Evolutionary conservation across 2,329 filamentous ascomycete genomes (phyloP).

Genomic region (Hymenoscyphus albidus): DNA sequence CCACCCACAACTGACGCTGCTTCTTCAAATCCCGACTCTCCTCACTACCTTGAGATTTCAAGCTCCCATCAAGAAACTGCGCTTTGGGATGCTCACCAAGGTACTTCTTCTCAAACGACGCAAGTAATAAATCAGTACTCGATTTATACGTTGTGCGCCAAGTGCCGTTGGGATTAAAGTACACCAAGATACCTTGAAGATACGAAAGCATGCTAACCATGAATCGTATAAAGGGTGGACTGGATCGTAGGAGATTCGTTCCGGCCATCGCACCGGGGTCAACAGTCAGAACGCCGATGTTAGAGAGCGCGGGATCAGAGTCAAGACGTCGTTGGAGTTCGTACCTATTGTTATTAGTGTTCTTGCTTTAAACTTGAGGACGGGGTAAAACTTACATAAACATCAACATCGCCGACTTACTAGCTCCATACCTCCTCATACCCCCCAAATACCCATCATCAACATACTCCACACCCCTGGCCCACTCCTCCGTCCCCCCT

Average conservation of each 20-base stretch:
- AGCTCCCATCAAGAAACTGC: constrained; percentile 37
- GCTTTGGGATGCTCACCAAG: constrained; percentile 21
- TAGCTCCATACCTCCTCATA: constrained; percentile 16
- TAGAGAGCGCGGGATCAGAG: constrained; percentile 24
- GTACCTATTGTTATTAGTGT: constrained; percentile 8
- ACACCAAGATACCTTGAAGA: constrained; percentile 24
- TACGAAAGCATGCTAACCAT: constrained; percentile 24
- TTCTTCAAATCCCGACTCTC: constrained; percentile 35
- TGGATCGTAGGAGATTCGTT: constrained; percentile 27
- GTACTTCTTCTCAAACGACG: constrained; percentile 31
- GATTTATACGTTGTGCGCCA: constrained; percentile 36
- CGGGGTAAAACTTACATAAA: constrained; percentile 12
- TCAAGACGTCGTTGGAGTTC: constrained; percentile 14
- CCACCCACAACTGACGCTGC: constrained; percentile 34
- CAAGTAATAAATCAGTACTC: constrained; percentile 35
- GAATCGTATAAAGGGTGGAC: constrained; percentile 24
- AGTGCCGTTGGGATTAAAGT: constrained; percentile 34
- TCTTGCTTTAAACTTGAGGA: background rate
- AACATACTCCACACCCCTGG: constrained; percentile 5
- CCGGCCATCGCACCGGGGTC: constrained; percentile 39
- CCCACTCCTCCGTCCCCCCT: constrained; percentile 6
- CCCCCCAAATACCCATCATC: constrained; percentile 15
- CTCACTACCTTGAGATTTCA: constrained; percentile 28
- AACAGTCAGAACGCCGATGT: constrained; percentile 37
- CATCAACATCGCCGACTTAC: constrained; percentile 14